These are phyloP conservation scores for Limonium bicolor DNA, from an alignment of 148 eudicot species.

Conservation along the genomic window DNA sequence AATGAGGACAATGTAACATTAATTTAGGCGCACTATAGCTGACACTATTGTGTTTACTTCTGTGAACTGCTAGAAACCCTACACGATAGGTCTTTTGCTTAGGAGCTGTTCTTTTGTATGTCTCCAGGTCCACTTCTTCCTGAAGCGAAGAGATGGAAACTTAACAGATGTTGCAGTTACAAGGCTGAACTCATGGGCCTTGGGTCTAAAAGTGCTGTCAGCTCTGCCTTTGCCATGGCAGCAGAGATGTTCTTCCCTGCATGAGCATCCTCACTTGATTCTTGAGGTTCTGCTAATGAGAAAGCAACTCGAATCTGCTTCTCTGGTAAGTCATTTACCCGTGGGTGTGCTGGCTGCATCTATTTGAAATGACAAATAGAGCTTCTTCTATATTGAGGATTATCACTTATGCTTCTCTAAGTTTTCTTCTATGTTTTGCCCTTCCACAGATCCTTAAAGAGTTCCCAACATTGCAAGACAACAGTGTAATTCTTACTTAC, in stretches of 20 bases:
- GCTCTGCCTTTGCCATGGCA: constrained; percentile 97
- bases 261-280: constrained; percentile 94
- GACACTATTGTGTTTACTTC: too few relatives aligned
- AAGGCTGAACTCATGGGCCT: constrained; percentile 89
- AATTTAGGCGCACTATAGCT: too few relatives aligned
- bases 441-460: constrained; percentile 72
- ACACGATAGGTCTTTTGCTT: too few relatives aligned
- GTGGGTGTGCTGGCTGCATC: background rate
- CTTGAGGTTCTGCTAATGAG: constrained; percentile 95
- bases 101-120: constrained; percentile 4
- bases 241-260: constrained; percentile 92
- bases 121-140: constrained; percentile 88
- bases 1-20: too few relatives aligned
- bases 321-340: constrained; percentile 53
- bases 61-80: too few relatives aligned
- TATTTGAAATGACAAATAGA: background rate
- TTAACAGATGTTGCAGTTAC: constrained; percentile 70
- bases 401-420: background rate
- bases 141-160: constrained; percentile 88
- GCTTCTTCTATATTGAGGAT: background rate
- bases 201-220: constrained; percentile 94
- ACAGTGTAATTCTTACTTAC: constrained; percentile 47
- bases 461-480: constrained; percentile 71
- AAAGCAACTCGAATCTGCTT: constrained; percentile 92
- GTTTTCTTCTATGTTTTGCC: constrained; percentile 2